Evolutionary conservation across 345 rosid species (phyloP).

Genomic region (Turritis glabra): DNA sequence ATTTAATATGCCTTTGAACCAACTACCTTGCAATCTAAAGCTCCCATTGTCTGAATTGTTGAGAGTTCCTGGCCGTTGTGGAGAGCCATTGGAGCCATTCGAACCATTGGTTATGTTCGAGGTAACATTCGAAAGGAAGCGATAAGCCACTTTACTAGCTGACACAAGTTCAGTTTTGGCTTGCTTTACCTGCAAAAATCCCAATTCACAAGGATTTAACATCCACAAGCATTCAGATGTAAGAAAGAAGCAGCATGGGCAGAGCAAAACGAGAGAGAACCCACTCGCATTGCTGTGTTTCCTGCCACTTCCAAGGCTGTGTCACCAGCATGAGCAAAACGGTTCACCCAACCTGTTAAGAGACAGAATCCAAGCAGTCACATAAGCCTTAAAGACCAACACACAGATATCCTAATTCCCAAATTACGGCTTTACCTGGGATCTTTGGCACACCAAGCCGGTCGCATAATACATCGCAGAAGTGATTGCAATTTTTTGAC

Average conservation of each 20-base stretch:
- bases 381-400: not conserved
- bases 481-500: constrained; percentile 93
- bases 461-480: constrained; percentile 84
- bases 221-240: not conserved
- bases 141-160: constrained; percentile 97
- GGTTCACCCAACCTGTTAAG: constrained; percentile 91
- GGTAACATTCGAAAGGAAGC: constrained; percentile 67
- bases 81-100: constrained; percentile 22
- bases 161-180: constrained; percentile 93
- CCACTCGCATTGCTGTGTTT: constrained; percentile 78
- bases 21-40: constrained; percentile 64
- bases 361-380: not conserved
- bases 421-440: constrained; percentile 59
- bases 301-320: constrained; percentile 89
- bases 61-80: constrained; percentile 47
- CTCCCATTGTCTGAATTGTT: constrained; percentile 60
- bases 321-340: constrained; percentile 95
- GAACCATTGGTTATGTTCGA: constrained; percentile 40
- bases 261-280: constrained; percentile 23
- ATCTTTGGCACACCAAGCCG: constrained; percentile 87
- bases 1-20: constrained; percentile 81
- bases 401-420: not conserved
- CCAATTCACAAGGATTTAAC: constrained; percentile 12
- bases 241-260: not conserved
- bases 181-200: constrained; percentile 73